Evolutionary conservation across 352 stramenopile species (phyloP).

Genomic region (Pythium dissimile): DNA sequence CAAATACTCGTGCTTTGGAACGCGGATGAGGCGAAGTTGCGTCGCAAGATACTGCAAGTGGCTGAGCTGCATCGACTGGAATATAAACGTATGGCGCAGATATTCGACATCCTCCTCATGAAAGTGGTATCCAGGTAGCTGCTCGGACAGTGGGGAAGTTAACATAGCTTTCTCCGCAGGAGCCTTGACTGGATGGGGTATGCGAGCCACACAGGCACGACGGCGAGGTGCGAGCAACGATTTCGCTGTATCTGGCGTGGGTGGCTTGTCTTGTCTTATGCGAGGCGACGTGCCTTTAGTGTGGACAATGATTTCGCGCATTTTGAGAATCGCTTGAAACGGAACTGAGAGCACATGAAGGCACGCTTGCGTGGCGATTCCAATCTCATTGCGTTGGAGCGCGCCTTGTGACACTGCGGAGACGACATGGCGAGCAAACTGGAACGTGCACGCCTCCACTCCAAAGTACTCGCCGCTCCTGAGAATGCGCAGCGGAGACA

Average conservation of each 20-base stretch:
- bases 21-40: conserved; percentile 28
- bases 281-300: background rate
- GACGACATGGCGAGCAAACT: conserved; percentile 31
- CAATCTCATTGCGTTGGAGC: conserved; percentile 45
- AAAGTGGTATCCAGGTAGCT: conserved; percentile 13
- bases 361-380: conserved; percentile 29
- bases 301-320: conserved; percentile 10
- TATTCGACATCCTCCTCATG: conserved; percentile 22
- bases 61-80: conserved; percentile 31
- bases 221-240: conserved; percentile 12
- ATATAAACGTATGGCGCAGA: conserved; percentile 44
- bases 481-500: conserved; percentile 31
- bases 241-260: background rate
- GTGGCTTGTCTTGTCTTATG: background rate
- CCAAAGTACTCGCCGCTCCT: conserved; percentile 40
- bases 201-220: background rate
- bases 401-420: conserved; percentile 35
- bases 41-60: conserved; percentile 44
- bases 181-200: background rate
- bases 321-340: conserved; percentile 27
- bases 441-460: conserved; percentile 41
- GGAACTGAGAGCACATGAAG: conserved; percentile 41
- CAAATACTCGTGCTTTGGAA: conserved; percentile 45
- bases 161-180: background rate
- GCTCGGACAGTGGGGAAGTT: background rate